Conservation (phyloP, 306 rosid species). For the Trifolium subterraneum region DNA sequence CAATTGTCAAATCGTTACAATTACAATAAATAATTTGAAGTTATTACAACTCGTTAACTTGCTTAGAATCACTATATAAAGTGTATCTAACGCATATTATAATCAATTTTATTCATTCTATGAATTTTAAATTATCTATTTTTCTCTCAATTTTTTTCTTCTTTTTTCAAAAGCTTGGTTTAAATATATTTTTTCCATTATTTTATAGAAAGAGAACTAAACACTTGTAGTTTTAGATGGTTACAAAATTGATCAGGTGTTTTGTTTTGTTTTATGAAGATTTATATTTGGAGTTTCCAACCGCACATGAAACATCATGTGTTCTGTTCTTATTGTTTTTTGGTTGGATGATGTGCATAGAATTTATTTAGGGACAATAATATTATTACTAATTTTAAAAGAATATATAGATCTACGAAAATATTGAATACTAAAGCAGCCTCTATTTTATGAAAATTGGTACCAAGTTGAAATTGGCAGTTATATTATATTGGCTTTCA, state of each 20-base stretch:
- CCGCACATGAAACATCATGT: slow-evolving; percentile 40
- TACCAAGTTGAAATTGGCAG: background rate
- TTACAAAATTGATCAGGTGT: slow-evolving; percentile 23
- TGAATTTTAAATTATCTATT: no score
- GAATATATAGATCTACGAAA: slow-evolving; percentile 17
- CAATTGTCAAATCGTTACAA: background rate
- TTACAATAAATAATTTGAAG: background rate
- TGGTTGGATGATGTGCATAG: slow-evolving; percentile 32
- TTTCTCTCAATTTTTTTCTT: background rate
- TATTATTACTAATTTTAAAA: slow-evolving; percentile 9
- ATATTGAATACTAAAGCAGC: slow-evolving; percentile 22
- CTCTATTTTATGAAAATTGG: background rate
- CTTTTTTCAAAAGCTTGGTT: background rate
- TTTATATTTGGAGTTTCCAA: slow-evolving; percentile 38
- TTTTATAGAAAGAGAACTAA: slow-evolving; percentile 19
- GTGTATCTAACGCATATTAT: no score
- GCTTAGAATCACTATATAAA: no score
- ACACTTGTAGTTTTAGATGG: background rate
- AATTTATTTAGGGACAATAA: slow-evolving; percentile 11
- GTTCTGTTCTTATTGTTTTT: slow-evolving; percentile 33
- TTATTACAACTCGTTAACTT: no score
- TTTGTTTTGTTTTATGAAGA: slow-evolving; percentile 26
- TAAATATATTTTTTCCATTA: slow-evolving; percentile 12
- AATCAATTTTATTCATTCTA: no score
- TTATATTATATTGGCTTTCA: slow-evolving; percentile 11